Evolutionary conservation across 768 basidiomycete genomes (phyloP), one percentile per base, ranked within the genome.

Genomic region (Hemileccinum rubropunctum): DNA sequence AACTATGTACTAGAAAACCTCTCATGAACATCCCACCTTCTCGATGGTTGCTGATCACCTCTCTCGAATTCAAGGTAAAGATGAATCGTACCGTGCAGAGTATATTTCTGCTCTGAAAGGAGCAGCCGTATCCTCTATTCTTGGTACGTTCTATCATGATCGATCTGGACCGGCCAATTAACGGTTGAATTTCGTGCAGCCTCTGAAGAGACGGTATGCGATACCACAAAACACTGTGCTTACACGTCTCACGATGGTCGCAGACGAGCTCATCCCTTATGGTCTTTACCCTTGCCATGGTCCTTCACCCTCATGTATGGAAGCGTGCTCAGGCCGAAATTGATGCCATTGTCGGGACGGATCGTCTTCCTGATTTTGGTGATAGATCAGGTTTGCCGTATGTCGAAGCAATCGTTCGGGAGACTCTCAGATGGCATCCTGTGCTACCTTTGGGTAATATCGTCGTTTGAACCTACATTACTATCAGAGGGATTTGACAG

Each of bases 11-110:
- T 10, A 33, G 38, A 28, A 20, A 42, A 20, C 6, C 2, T 11
- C 36, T 30, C 53, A 14, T 6, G 42, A 43, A 21, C 36, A n/a
- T 13, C 34, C 38, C 20, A 34, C 28, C 2, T 27, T 36, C 9
- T 46, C 45, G 15, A 51, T 51, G 50, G 45, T 46, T 6, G 47
- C 50, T 14, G 45, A 47, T 18, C 50, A 47, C 18, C 37, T 51
- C 4, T 26, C n/a, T 26, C 50, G 44, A 14, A 42, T 39, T 20
- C 23, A 36, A 17, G 36, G 20, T 3, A 7, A 32, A 12, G 45
- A 47, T 12, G 41, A 42, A 18, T 6, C 43, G 5, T 17, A 46
- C 1, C 43, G 39, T 17, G 3, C 37, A 6, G 37, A 45, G 12
- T 45, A 53, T 8, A 11, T 40, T 38, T 27, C 20, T 13, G 49